Evolutionary conservation across 73 alveolate genomes (phyloP).

Genomic region (Loxodes magnus): DNA sequence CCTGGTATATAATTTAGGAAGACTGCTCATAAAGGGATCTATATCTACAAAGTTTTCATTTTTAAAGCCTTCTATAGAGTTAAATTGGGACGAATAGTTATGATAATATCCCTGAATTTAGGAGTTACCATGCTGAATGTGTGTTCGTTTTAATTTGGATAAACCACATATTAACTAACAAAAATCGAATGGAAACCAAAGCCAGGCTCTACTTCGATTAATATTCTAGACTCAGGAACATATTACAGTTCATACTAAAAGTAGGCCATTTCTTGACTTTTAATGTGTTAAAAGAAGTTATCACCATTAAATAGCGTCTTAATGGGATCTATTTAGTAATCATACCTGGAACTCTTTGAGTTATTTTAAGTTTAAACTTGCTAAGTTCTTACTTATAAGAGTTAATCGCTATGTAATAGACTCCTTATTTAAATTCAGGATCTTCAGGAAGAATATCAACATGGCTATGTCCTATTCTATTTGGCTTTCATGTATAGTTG

Average conservation of each 20-base stretch:
- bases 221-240: no score
- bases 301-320: no score
- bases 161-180: not conserved
- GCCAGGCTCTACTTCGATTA: no score
- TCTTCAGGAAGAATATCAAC: slow-evolving; percentile 29
- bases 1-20: not conserved
- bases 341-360: no score
- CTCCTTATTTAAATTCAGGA: slow-evolving; percentile 16
- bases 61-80: not conserved
- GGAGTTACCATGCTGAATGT: not conserved
- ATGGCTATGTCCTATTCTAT: slow-evolving; percentile 34
- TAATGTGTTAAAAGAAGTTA: no score
- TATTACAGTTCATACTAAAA: no score
- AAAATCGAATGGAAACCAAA: no score
- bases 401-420: slow-evolving; percentile 17
- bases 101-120: not conserved
- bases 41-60: not conserved
- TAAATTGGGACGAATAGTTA: not conserved
- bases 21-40: not conserved
- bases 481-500: slow-evolving; percentile 28
- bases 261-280: no score
- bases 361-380: no score
- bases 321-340: no score
- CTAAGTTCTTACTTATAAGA: slow-evolving; percentile 29
- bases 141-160: not conserved